phyloP scores from a whole-genome alignment of 1,284 basidiomycete species.

The Ceratobasidium sp. region DNA sequence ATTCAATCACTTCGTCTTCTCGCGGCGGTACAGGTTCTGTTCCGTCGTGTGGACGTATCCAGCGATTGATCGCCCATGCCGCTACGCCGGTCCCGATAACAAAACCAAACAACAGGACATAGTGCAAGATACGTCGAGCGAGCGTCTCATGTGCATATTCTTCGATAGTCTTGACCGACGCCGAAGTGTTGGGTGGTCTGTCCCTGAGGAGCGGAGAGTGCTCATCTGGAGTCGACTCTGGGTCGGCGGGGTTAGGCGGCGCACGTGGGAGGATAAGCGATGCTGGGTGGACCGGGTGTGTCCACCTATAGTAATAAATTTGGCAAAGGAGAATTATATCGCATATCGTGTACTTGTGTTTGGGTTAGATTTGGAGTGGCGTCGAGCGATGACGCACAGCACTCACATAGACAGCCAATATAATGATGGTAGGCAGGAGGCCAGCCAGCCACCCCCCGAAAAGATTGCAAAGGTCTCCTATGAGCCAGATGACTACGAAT shows the following conservation, averaged over 20 bases:
- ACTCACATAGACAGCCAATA: constrained; percentile 86
- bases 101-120: constrained; percentile 37
- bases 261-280: constrained; percentile 47
- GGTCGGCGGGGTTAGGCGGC: constrained; percentile 32
- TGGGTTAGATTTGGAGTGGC: constrained; percentile 29
- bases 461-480: constrained; percentile 85
- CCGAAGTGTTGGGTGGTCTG: constrained; percentile 28
- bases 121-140: constrained; percentile 19
- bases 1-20: constrained; percentile 62
- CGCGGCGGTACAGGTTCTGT: constrained; percentile 43
- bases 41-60: constrained; percentile 5
- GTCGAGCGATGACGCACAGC: neutral
- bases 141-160: constrained; percentile 17
- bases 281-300: constrained; percentile 48
- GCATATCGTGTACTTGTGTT: constrained; percentile 82
- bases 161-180: constrained; percentile 29
- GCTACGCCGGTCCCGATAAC: constrained; percentile 40
- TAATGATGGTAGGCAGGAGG: constrained; percentile 85
- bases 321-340: constrained; percentile 83
- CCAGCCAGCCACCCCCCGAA: constrained; percentile 77
- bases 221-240: constrained; percentile 38
- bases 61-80: constrained; percentile 44
- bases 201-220: constrained; percentile 32
- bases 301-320: constrained; percentile 86
- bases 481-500: constrained; percentile 84